Conservation (phyloP, 2,329 filamentous ascomycete species). For the Trichoderma arundinaceum region DNA sequence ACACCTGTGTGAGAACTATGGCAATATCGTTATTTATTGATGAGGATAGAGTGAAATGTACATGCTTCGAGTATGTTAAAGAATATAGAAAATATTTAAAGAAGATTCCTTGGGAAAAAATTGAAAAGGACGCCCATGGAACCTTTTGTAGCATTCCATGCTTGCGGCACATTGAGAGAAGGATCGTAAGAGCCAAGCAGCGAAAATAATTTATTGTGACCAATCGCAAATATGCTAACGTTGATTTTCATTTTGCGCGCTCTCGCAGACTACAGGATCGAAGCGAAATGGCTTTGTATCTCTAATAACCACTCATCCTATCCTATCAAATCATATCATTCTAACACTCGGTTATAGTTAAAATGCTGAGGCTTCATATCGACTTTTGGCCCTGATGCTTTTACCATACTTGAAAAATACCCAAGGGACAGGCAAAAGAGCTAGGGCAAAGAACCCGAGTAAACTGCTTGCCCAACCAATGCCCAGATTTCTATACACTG, state of each 20-base stretch:
- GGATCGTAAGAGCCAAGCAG: constrained; percentile 39
- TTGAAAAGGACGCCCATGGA: constrained; percentile 41
- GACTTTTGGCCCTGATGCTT: no score
- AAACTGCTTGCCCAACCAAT: no score
- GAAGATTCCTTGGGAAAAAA: constrained; percentile 53
- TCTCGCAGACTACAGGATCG: no score
- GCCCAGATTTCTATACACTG: no score
- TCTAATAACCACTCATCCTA: no score
- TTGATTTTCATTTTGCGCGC: constrained; percentile 41
- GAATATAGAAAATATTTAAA: constrained; percentile 49
- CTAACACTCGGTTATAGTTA: no score
- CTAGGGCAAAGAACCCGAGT: no score
- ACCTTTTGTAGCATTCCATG: constrained; percentile 35
- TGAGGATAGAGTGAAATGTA: constrained; percentile 30
- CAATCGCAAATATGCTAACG: constrained; percentile 46
- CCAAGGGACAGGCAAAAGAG: no score
- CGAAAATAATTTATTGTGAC: constrained; percentile 41
- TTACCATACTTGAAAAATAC: no score
- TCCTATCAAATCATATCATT: no score
- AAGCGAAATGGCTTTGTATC: no score
- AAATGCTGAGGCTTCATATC: no score
- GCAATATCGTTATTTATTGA: constrained; percentile 37
- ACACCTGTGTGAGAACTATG: constrained; percentile 45
- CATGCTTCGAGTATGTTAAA: constrained; percentile 44
- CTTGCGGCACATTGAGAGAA: constrained; percentile 32